Conservation (phyloP, 345 rosid species). For the Rhodamnia argentea region DNA sequence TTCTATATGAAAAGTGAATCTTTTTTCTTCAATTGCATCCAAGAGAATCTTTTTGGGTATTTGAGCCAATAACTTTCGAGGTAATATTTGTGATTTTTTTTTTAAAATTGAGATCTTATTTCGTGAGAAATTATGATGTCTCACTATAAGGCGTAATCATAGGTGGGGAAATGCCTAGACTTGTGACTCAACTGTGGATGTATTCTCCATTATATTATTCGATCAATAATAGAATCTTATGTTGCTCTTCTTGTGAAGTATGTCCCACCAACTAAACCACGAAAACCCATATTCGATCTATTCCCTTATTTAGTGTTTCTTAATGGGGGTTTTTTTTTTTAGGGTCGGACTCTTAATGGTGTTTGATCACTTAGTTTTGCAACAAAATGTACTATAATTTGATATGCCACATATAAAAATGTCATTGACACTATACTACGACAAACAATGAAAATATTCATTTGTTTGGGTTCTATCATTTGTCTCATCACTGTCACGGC, state of each 20-base stretch:
- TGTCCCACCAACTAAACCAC: not conserved
- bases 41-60: not conserved
- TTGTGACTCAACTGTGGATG: not conserved
- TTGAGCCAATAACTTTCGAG: not conserved
- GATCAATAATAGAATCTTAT: not conserved
- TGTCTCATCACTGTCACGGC: not conserved
- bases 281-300: not conserved
- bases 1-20: not conserved
- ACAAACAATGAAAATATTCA: not conserved
- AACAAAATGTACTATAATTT: not conserved
- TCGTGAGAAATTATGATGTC: not conserved
- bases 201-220: not conserved
- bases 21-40: not conserved
- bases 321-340: too few relatives aligned
- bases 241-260: not conserved
- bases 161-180: not conserved
- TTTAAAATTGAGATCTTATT: not conserved
- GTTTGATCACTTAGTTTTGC: not conserved
- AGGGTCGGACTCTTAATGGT: not conserved
- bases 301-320: not conserved
- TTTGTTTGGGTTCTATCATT: not conserved
- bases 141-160: too few relatives aligned
- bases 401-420: not conserved
- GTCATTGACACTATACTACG: not conserved
- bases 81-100: not conserved